Evolutionary conservation across 306 rosid species (phyloP).

Genomic region (Prunus mongolica): DNA sequence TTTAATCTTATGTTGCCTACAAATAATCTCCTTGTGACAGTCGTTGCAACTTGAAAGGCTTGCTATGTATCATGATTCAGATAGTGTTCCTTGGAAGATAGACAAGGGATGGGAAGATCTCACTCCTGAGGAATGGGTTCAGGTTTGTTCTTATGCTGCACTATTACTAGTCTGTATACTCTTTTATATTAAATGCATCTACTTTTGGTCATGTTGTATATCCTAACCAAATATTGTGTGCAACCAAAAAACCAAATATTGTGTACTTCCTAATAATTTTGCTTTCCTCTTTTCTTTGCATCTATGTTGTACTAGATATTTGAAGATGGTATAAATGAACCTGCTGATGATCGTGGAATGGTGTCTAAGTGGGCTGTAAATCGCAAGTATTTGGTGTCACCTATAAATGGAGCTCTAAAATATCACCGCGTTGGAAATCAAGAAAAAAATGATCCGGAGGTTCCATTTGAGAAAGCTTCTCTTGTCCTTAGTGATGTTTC

Average conservation of each 20-base stretch:
- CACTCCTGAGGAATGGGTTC: conserved; percentile 82
- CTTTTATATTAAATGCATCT: conserved; percentile 2
- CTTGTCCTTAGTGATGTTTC: conserved; percentile 79
- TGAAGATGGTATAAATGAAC: conserved; percentile 90
- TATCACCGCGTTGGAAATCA: conserved; percentile 97
- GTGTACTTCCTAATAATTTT: neutral
- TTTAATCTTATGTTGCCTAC: conserved; percentile 19
- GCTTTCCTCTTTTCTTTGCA: conserved; percentile 17
- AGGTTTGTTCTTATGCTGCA: conserved; percentile 54
- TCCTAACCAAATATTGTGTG: neutral
- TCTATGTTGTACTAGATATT: conserved; percentile 56
- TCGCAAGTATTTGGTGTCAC: conserved; percentile 78
- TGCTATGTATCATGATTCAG: conserved; percentile 89
- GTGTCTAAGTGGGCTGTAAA: conserved; percentile 74
- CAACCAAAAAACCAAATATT: too few relatives aligned
- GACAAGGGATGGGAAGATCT: conserved; percentile 86
- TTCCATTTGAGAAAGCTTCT: conserved; percentile 88
- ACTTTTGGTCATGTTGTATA: neutral
- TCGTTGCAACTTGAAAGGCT: conserved; percentile 94
- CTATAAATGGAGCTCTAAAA: conserved; percentile 76
- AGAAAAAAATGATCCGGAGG: conserved; percentile 73
- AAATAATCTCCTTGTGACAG: conserved; percentile 39
- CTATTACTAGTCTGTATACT: conserved; percentile 1
- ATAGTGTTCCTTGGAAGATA: conserved; percentile 80
- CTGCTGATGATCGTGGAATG: conserved; percentile 39